A percentile compares a stretch with the other conserved stretches of the same genome.
Conservation (phyloP, 768 basidiomycete species). For the Podaxis pistillaris region DNA sequence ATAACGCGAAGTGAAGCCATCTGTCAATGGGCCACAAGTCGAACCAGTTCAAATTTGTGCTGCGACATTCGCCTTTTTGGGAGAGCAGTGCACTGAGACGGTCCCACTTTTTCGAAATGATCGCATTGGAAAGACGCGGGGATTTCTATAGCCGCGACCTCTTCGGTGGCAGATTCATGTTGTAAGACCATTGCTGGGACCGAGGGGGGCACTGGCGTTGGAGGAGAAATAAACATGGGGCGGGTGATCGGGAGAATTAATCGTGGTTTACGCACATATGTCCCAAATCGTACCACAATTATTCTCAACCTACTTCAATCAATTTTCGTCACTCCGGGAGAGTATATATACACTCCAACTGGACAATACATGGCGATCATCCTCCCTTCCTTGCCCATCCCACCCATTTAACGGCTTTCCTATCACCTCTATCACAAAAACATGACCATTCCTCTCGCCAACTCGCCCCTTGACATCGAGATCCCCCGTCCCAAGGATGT, state of each 20-base stretch:
- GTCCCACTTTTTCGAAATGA: neutral
- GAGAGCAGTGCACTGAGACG: neutral
- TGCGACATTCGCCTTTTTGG: neutral
- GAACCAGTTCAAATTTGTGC: conserved; percentile 11
- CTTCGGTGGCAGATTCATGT: neutral
- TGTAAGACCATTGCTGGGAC: conserved; percentile 8
- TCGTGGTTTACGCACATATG: conserved; percentile 13
- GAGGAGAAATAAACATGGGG: neutral
- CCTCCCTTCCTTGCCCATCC: conserved; percentile 16
- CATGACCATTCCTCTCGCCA: conserved; percentile 41
- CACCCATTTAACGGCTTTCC: conserved; percentile 15
- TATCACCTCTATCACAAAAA: conserved; percentile 16
- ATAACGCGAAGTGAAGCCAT: neutral
- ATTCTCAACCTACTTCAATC: conserved; percentile 32
- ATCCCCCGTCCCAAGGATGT: conserved; percentile 83
- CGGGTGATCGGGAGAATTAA: conserved; percentile 13
- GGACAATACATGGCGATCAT: conserved; percentile 11
- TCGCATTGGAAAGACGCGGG: neutral
- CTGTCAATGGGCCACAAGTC: conserved; percentile 1
- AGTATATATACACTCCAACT: conserved; percentile 33
- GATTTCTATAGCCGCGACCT: neutral
- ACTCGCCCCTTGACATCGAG: conserved; percentile 34
- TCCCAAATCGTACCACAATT: conserved; percentile 46
- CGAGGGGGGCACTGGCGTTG: neutral
- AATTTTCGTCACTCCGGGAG: conserved; percentile 35